Conservation (phyloP, 2,329 filamentous ascomycete genomes). For the Fusarium nodosum region DNA sequence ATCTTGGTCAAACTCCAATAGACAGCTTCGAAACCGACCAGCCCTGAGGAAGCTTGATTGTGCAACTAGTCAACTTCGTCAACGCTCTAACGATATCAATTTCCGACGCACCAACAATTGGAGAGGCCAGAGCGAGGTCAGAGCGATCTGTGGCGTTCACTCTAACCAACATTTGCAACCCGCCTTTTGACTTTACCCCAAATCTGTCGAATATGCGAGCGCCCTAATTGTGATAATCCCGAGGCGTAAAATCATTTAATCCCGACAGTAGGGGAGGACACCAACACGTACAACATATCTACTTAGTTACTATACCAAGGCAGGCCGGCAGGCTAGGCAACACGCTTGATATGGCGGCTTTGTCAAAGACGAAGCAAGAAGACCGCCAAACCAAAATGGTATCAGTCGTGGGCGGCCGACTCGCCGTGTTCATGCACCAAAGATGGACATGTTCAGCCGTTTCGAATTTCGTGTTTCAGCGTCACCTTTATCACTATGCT, state of each 20-base stretch:
- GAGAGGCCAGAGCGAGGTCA: conserved; percentile 19
- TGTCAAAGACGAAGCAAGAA: conserved; percentile 7
- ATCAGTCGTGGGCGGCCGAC: conserved; percentile 10
- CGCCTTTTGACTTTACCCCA: conserved; percentile 7
- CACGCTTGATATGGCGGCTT: conserved; percentile 12
- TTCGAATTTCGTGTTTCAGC: conserved; percentile 49
- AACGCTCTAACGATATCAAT: conserved; percentile 11
- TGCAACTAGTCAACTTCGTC: conserved; percentile 17
- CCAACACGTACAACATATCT: neutral
- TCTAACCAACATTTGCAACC: conserved; percentile 21
- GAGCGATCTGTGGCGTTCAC: conserved; percentile 35
- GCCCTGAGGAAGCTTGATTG: conserved; percentile 4
- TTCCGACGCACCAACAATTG: conserved; percentile 7
- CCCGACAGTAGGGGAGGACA: conserved; percentile 20
- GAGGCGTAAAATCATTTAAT: conserved; percentile 22
- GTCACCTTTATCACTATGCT: conserved; percentile 19
- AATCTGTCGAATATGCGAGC: conserved; percentile 16
- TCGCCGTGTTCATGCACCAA: conserved; percentile 31
- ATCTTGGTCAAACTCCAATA: conserved; percentile 11
- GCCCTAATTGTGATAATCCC: conserved; percentile 10
- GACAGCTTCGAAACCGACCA: conserved; percentile 1
- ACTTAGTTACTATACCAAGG: neutral
- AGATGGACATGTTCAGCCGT: conserved; percentile 39
- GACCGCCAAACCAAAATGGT: conserved; percentile 16
- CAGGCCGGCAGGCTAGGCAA: neutral